These are phyloP conservation scores for Aspergillus arachidicola DNA, from an alignment of 2,329 filamentous ascomycete species.

Conservation along the genomic window DNA sequence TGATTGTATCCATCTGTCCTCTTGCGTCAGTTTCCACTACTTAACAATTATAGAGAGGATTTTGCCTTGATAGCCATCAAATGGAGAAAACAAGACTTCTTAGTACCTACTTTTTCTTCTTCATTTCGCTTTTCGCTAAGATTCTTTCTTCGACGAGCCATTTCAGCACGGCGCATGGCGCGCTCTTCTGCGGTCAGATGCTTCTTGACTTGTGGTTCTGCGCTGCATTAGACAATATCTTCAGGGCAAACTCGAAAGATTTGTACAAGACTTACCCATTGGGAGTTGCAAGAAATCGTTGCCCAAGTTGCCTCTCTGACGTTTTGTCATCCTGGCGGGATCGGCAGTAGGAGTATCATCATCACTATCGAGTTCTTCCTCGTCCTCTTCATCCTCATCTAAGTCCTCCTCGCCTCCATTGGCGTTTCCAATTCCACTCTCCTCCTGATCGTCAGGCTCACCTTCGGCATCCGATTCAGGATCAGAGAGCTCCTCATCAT, in stretches of 20 bases:
- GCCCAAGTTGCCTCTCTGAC: slow-evolving; percentile 64
- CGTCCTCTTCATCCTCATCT: slow-evolving; percentile 46
- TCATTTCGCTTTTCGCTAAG: slow-evolving; percentile 76
- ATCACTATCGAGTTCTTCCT: slow-evolving; percentile 47
- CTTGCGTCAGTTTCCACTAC: slow-evolving; percentile 17
- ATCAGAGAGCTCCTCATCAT: slow-evolving; percentile 47
- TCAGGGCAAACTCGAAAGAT: background rate
- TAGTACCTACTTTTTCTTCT: slow-evolving; percentile 70
- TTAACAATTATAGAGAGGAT: background rate
- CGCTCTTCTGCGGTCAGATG: slow-evolving; percentile 73
- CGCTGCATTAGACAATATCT: slow-evolving; percentile 17
- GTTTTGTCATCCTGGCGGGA: slow-evolving; percentile 66
- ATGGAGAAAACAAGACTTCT: background rate
- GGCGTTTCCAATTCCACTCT: slow-evolving; percentile 44
- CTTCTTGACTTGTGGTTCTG: slow-evolving; percentile 72
- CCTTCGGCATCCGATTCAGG: slow-evolving; percentile 50
- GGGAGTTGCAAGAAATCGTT: slow-evolving; percentile 56
- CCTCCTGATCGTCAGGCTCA: slow-evolving; percentile 53
- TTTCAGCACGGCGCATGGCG: slow-evolving; percentile 72
- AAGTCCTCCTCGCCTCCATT: slow-evolving; percentile 39
- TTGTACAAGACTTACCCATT: slow-evolving; percentile 50
- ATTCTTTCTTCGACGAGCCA: slow-evolving; percentile 73
- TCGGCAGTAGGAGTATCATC: slow-evolving; percentile 54
- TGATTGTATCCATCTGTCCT: slow-evolving; percentile 65
- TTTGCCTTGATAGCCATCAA: background rate